Evolutionary conservation across 2,329 filamentous ascomycete genomes (phyloP).

Genomic region (Diaporthe aspalathi): DNA sequence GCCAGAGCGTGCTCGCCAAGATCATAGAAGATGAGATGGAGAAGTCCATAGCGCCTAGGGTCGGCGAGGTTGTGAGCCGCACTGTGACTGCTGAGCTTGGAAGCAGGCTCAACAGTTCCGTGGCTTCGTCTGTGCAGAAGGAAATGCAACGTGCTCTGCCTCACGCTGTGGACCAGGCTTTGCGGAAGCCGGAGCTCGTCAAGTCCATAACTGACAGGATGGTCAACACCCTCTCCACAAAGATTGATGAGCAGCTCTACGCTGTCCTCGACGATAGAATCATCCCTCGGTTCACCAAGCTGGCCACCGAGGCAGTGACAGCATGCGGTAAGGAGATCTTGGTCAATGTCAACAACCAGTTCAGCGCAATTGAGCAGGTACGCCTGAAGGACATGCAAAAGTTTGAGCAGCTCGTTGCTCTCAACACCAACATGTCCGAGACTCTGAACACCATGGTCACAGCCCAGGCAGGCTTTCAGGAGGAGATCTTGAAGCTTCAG

Average conservation of each 20-base stretch:
- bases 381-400: conserved; percentile 69
- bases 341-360: conserved; percentile 64
- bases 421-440: conserved; percentile 74
- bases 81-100: conserved; percentile 79
- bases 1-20: conserved; percentile 77
- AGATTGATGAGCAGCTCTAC: conserved; percentile 77
- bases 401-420: conserved; percentile 77
- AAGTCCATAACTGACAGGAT: conserved; percentile 80
- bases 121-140: conserved; percentile 75
- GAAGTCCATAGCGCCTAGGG: conserved; percentile 77
- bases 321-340: conserved; percentile 77
- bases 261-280: conserved; percentile 71
- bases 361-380: conserved; percentile 62
- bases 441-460: conserved; percentile 77
- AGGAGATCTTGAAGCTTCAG: conserved; percentile 68
- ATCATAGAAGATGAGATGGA: conserved; percentile 83
- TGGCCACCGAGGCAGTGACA: conserved; percentile 74
- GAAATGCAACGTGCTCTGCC: conserved; percentile 81
- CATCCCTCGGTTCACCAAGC: conserved; percentile 72
- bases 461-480: conserved; percentile 76
- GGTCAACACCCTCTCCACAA: conserved; percentile 71
- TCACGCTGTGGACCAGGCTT: conserved; percentile 70
- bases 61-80: conserved; percentile 75
- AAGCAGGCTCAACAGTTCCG: conserved; percentile 72
- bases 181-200: conserved; percentile 80